Evolutionary conservation across 2,329 filamentous ascomycete genomes (phyloP).

Genomic region (Ophiostoma sp.): DNA sequence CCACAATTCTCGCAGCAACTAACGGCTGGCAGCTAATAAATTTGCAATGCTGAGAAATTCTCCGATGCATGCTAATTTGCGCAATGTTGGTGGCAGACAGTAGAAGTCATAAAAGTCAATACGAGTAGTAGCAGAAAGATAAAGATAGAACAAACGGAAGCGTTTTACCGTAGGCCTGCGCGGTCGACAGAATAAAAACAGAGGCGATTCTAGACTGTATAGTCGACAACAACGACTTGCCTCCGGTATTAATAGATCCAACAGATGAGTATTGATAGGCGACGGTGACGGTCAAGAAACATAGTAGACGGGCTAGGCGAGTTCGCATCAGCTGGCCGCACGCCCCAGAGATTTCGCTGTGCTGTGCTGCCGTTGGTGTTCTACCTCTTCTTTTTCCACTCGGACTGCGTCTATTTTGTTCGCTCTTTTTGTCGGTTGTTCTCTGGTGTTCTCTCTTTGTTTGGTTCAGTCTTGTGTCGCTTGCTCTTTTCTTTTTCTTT

Average conservation of each 20-base stretch:
- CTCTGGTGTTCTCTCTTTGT: neutral
- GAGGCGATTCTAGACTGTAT: neutral
- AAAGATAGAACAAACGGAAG: neutral
- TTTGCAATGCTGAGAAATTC: neutral
- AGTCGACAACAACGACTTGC: too few relatives aligned
- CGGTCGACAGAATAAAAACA: neutral
- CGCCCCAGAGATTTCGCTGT: neutral
- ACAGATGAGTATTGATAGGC: neutral
- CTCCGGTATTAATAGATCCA: neutral
- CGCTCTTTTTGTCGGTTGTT: neutral
- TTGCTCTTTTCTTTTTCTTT: neutral
- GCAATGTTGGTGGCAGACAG: neutral
- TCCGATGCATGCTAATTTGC: slow-evolving; percentile 4
- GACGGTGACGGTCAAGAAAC: too few relatives aligned
- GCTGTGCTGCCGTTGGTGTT: neutral
- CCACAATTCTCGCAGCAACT: neutral
- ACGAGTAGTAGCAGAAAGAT: neutral
- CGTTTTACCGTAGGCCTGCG: neutral
- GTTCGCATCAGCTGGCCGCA: neutral
- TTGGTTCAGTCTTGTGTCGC: neutral
- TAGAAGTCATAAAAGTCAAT: neutral
- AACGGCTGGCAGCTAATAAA: neutral
- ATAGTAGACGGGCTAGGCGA: neutral
- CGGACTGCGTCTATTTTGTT: neutral
- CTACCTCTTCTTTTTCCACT: neutral